A percentile compares a stretch with the other conserved stretches of the same genome.
phyloP scores from a whole-genome alignment of 2,329 filamentous ascomycete genomes.

The Fusarium algeriense region DNA sequence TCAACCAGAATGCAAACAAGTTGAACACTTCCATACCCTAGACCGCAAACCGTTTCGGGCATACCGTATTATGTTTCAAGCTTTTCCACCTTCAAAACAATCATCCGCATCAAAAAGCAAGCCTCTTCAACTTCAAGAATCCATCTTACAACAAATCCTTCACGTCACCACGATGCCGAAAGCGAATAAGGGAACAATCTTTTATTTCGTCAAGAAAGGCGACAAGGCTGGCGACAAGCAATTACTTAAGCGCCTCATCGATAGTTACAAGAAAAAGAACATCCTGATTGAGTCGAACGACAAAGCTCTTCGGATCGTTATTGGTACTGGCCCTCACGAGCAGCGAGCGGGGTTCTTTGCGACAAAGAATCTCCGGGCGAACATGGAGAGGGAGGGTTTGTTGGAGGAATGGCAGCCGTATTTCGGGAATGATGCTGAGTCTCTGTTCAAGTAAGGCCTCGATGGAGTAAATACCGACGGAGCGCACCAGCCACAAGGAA shows the following conservation, averaged over 20 bases:
- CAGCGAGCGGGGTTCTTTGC: background rate
- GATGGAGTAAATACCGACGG: too few relatives aligned
- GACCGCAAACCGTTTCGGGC: too few relatives aligned
- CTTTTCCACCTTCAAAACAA: too few relatives aligned
- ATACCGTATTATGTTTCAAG: too few relatives aligned
- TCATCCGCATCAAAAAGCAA: too few relatives aligned
- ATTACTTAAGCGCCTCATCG: background rate
- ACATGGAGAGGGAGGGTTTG: background rate
- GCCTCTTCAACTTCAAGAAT: background rate
- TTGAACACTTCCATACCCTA: too few relatives aligned
- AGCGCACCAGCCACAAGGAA: background rate
- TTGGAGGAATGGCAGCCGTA: background rate
- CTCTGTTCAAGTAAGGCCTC: too few relatives aligned
- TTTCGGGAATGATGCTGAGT: background rate
- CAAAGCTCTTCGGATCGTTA: background rate
- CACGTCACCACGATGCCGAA: too few relatives aligned
- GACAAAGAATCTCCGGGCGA: background rate
- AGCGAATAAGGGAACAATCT: background rate
- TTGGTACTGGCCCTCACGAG: background rate
- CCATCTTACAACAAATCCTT: background rate
- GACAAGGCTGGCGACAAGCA: background rate
- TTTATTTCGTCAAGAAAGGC: background rate
- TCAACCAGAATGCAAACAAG: too few relatives aligned
- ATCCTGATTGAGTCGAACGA: background rate
- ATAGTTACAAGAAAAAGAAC: background rate